Base-by-base conservation (phyloP, 768 basidiomycete species). In the Tricholoma terreum region DNA sequence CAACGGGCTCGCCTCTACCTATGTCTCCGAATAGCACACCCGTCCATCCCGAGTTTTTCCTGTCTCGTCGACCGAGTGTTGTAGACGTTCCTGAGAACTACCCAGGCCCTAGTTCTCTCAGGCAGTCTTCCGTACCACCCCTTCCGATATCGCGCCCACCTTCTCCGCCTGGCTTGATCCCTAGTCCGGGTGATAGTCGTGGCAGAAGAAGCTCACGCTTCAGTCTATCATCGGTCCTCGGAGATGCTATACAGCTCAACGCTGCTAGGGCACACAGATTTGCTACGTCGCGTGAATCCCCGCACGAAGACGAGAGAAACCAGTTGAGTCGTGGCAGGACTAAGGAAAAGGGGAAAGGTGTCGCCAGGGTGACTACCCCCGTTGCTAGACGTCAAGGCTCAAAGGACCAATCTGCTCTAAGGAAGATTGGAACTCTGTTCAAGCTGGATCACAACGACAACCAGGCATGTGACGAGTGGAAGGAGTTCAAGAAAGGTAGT, bases 401-500 rank as follows among this genome's bases (percentile, higher is more conserved):
- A 56, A 66, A 68, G 58, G 69, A 73, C 67, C 63, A 72, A 67
- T 52, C 72, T 61, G 54, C 76, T 33, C 68, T 78, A 4, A 69
- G 69, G 27, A 73, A 72, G 40, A 66, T 78, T 30, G 69, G 77
- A 4, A 79, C 75, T 36, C 75, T 75, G 9, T 65, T 81, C 12
- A 75, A 74, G 50, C 55, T 72, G 15, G 74, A 77, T 9, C 58
- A 58, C 24, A 75, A 75, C 4, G 77, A 80, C 42, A 72, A 63
- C 27, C 75, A 78, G 55, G 77, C 67, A 4, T 77, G 75, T 11
- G 73, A 80, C 51, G 78, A 80, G 4, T 98, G 93, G 92, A 87
- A 88, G 67, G 88, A 95, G 69, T 96, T 96, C 70, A 84, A 86
- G 64, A 86, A 89, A 75, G 94, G 94, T 89, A 54, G 36, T 19